phyloP scores from a whole-genome alignment of 495 filamentous ascomycete genomes.

The Talaromyces liani region DNA sequence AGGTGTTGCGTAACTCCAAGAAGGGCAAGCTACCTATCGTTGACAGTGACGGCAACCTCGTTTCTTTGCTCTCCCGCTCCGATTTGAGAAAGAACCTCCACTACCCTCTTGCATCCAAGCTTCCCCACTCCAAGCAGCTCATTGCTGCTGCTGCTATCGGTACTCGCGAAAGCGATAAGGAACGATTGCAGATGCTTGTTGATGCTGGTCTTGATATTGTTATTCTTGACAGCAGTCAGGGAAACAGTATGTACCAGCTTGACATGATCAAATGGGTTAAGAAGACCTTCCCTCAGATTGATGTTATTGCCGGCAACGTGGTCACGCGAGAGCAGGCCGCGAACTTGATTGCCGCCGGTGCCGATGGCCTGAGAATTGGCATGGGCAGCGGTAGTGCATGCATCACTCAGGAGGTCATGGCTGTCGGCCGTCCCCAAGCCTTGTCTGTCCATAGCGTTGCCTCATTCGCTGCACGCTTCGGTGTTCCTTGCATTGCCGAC shows the following conservation, averaged over 20 bases:
- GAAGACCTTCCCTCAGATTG: conserved; percentile 69
- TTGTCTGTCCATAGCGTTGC: conserved; percentile 84
- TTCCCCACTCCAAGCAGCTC: conserved; percentile 94
- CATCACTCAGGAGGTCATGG: conserved; percentile 99
- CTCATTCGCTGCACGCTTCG: conserved; percentile 82
- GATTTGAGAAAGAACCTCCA: conserved; percentile 99
- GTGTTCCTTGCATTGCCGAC: conserved; percentile 96
- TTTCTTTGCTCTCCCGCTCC: conserved; percentile 91
- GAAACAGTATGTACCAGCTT: conserved; percentile 94
- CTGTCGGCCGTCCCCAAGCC: conserved; percentile 91
- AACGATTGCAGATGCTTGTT: conserved; percentile 75
- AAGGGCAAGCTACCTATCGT: conserved; percentile 99
- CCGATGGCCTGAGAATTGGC: conserved; percentile 94
- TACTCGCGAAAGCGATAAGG: conserved; percentile 86
- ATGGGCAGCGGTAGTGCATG: conserved; percentile 98
- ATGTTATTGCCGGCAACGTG: conserved; percentile 97
- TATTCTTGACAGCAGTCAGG: conserved; percentile 90
- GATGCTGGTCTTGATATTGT: conserved; percentile 96
- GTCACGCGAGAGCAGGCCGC: conserved; percentile 95
- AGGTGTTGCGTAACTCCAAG: conserved; percentile 88
- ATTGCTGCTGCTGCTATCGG: conserved; percentile 93
- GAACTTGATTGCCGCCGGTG: conserved; percentile 83
- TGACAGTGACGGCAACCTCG: conserved; percentile 75
- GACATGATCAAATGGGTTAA: conserved; percentile 97
- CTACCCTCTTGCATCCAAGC: conserved; percentile 94